Base-by-base conservation (phyloP, 805 yeast species). In the Candida namnaoensis region DNA sequence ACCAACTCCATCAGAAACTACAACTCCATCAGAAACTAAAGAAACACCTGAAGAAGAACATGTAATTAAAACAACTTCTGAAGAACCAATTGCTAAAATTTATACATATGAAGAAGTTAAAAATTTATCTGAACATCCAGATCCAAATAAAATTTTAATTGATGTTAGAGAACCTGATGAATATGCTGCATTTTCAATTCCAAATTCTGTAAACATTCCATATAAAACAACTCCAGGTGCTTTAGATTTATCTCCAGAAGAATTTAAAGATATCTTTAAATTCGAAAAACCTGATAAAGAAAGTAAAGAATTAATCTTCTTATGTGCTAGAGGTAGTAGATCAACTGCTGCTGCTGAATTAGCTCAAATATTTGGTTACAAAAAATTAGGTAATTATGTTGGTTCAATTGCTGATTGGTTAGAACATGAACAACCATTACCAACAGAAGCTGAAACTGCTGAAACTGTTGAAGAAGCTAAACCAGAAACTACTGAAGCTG, bases 151-250 rank as follows among this genome's bases (percentile, higher is more conserved):
- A 33, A 69, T 87, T 35, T 63, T 91, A 34, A 80, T 91, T 24
- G 99, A 91, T 57, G 97, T 87, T 19, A 79, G 99, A 59, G 98
- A 91, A 67, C 96, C 97, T 6, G 72, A 69, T 25, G 99, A 91
- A 64, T 72, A 65, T 54, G 46, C 52, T 25, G 65, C 65, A 34
- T 96, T 96, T 36, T 79, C 75, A 57, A 83, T 91, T 51, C 96
- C 96, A 27, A 74, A 77, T 12, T 82, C 98, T 6, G 62, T 90
- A 43, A 93, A 93, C 57, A 74, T 91, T 44, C 98, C 99, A 15
- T 82, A 80, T 65, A 88, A 88, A 56, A 78, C 93, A 5, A 76
- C 90, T 11, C 98, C 98, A 0, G 95, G 96, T 19, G 98, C 98
- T 0, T 70, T 91, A 45, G 88, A 86, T 38, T 73, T 91, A 39